Evolutionary conservation across 179 eudicot genomes (phyloP), one percentile per base, ranked within the genome.

Genomic region (Heliamphora pulchella): DNA sequence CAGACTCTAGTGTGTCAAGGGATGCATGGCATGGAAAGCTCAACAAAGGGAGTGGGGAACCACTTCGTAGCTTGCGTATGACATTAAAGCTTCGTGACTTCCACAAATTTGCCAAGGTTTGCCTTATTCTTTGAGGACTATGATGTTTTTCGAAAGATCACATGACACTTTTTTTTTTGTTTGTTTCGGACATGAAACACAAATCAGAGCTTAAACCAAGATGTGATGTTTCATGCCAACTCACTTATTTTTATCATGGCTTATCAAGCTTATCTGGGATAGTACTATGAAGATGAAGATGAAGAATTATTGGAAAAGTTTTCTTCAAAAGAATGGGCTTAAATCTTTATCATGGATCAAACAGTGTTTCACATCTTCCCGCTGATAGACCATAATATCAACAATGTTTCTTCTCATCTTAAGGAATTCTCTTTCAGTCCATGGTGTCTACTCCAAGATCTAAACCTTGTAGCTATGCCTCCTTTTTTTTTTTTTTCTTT

Each of bases 11-110:
- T 83, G 69, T 82, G 64, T 87, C 97, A 74, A 89, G 94, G 53
- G 98, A 96, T 78, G 83, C 88, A 82, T 89, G 88, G 80, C 91
- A 85, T 70, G 98, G 94, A 77, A 96, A 89, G 86, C 78, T 58
- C 15, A 75, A 81, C 73, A 96, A 79, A 79, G 88, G 97, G 79
- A 90, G 91, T 82, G 90, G 89, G 66, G 99, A 96, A 71, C 87
- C 96, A 76, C 89, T 89, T 54, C 94, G 90, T 81, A 86, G 91
- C 88, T 84, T 92, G 88, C 91, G 97, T 48, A 71, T 96, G 88
- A 92, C 99, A 13, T 77, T 93, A 80, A 96, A 91, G 87, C 93
- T 96, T 58, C 97, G 99, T 15, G 99, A 96, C 87, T 90, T 96
- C 83, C 93, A 91, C 84, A 94, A 89, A 86, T 92, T 82, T 87